These are phyloP conservation scores for Gossypium bickii DNA, from an alignment of 345 rosid species.

Conservation along the genomic window DNA sequence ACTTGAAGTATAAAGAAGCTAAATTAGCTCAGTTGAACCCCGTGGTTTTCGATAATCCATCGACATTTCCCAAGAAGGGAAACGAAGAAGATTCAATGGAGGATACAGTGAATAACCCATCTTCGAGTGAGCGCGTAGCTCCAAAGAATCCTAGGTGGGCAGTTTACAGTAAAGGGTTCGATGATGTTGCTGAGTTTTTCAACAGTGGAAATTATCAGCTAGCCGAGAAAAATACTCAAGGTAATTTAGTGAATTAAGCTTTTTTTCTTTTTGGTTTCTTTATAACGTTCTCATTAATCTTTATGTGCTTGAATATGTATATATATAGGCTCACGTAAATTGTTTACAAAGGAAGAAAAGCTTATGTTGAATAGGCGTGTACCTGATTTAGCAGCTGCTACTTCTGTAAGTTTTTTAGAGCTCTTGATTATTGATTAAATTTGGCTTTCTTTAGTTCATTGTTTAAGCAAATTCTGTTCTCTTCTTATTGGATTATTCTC, in stretches of 20 bases:
- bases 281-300: not conserved
- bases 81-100: constrained; percentile 15
- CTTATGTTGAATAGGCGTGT: constrained; percentile 59
- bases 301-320: constrained; percentile 19
- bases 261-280: not conserved
- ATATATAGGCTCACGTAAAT: constrained; percentile 49
- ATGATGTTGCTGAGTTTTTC: constrained; percentile 65
- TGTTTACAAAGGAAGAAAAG: constrained; percentile 81
- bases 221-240: constrained; percentile 47
- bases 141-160: constrained; percentile 93
- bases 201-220: constrained; percentile 55
- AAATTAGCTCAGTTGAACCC: constrained; percentile 64
- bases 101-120: constrained; percentile 11
- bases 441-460: not conserved
- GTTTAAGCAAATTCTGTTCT: not conserved
- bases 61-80: constrained; percentile 22
- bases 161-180: constrained; percentile 83
- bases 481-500: not conserved
- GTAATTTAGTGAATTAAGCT: constrained; percentile 24
- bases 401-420: constrained; percentile 58
- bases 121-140: constrained; percentile 45
- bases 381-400: constrained; percentile 63
- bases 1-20: constrained; percentile 53
- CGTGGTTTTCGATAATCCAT: constrained; percentile 52
- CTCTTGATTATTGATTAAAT: not conserved